Evolutionary conservation across 192 early-diverging fungal species (phyloP), one percentile per base, ranked within the genome.

Genomic region (Rhizoclosmatium globosum): DNA sequence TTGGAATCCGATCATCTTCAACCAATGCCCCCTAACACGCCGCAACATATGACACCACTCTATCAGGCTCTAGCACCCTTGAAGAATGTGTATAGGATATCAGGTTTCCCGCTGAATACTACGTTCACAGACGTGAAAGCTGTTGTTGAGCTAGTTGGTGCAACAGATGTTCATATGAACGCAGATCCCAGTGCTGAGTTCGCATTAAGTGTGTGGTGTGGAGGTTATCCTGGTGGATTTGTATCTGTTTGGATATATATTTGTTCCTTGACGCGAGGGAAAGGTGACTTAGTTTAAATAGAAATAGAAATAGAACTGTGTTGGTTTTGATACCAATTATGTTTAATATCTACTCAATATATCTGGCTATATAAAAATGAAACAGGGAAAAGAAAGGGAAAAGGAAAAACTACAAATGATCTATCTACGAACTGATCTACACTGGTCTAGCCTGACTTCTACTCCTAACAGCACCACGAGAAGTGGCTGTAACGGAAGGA

Each of bases 141-240:
- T 19, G 66, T 85, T 15, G 68, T 87, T 1, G 85, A 87, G 53
- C 56, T 81, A 3, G 80, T 86, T 2, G 71, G 82, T 17, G 78
- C 69, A 17, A 86, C 85, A 21, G 85, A 81, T 73, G 81, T 84
- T 13, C 77, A 84, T 61, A 60, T 79, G 68, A 81, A 80, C 42
- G 76, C 83, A 13, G 75, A 68, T 38, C 53, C 66, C 2, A 64
- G 60, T 4, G 85, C 85, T 1, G 85, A 86, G 68, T 86, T 86
- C 64, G 78, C 84, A 23, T 4, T 86, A 15, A 69, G 83, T 15
- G 85, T 86, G 7, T 73, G 77, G 65, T 85, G 84, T 47, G 77
- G 67, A 2, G 82, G 76, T 9, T 86, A 87, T 80, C 85, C 85
- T 45, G 82, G 85, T 4, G 67, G 72, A 1, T 84, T 85, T 68